phyloP scores from a whole-genome alignment of 257 asterid species.

The Schizonepeta tenuifolia region DNA sequence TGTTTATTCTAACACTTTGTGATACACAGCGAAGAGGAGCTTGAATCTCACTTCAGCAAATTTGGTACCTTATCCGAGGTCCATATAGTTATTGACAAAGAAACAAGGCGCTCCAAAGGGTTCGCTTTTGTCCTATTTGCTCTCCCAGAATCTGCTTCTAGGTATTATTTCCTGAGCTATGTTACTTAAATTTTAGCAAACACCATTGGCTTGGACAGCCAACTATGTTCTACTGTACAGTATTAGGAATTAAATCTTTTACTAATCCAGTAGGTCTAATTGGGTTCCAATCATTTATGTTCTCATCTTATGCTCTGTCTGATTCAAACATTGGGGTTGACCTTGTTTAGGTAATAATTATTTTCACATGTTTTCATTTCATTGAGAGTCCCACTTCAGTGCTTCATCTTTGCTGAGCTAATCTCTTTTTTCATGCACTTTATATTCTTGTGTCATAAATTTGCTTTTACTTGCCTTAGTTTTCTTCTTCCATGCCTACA shows the following conservation, averaged over 20 bases:
- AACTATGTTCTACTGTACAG: neutral
- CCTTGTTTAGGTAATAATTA: neutral
- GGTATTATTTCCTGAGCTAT: conserved; percentile 51
- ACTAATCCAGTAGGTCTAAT: conserved; percentile 20
- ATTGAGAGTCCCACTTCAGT: conserved; percentile 11
- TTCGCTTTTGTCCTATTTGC: conserved; percentile 74
- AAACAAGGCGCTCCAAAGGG: conserved; percentile 88
- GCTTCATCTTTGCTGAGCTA: conserved; percentile 18
- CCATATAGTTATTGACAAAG: conserved; percentile 90
- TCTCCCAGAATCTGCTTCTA: conserved; percentile 85
- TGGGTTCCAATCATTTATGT: conserved; percentile 8
- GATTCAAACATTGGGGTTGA: neutral
- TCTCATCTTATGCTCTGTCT: neutral
- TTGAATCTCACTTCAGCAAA: conserved; percentile 70
- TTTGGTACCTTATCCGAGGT: conserved; percentile 71
- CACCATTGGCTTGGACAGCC: conserved; percentile 3
- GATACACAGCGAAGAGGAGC: conserved; percentile 77
- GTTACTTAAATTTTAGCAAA: conserved; percentile 1
- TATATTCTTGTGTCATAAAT: conserved; percentile 3
- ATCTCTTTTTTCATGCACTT: neutral
- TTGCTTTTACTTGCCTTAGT: conserved; percentile 8
- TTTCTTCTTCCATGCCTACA: neutral
- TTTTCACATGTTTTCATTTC: conserved; percentile 8
- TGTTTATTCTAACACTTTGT: conserved; percentile 19
- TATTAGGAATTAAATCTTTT: conserved; percentile 12